A percentile compares a stretch with the other conserved stretches of the same genome.
Conservation (phyloP, 208 protist genomes). For the Trypanosoma lewisi region DNA sequence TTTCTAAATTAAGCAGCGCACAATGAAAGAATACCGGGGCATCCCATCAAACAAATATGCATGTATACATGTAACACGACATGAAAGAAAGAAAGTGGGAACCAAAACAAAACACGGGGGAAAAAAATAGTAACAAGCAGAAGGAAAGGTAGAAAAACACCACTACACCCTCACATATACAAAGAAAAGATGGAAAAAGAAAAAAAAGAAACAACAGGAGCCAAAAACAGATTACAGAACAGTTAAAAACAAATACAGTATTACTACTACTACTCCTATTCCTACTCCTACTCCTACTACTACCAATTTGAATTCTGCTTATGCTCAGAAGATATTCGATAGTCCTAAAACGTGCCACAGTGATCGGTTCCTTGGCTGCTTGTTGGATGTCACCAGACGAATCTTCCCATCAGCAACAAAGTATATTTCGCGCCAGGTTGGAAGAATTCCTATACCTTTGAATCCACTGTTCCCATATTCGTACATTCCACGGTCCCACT, state of each 20-base stretch:
- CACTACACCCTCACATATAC: neutral
- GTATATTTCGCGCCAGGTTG: conserved; percentile 81
- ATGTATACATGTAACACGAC: neutral
- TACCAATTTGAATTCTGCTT: neutral
- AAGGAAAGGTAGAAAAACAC: neutral
- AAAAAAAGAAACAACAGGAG: neutral
- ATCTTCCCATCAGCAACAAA: conserved; percentile 82
- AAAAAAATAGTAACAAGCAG: neutral
- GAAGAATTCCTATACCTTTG: conserved; percentile 45
- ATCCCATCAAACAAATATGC: no score
- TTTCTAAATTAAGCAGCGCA: no score
- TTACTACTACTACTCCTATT: no score
- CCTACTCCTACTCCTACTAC: no score
- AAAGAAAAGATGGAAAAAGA: conserved; percentile 20
- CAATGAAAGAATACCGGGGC: no score
- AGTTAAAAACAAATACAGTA: no score
- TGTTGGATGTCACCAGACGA: conserved; percentile 69
- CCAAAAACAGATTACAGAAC: neutral
- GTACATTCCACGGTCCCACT: conserved; percentile 81
- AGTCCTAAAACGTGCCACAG: conserved; percentile 41
- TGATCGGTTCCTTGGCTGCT: conserved; percentile 48
- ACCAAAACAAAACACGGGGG: neutral
- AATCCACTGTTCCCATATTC: conserved; percentile 73
- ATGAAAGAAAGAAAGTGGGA: neutral
- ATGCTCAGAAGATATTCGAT: conserved; percentile 12